A percentile compares a stretch with the other conserved stretches of the same genome.
Evolutionary conservation across 768 basidiomycete species (phyloP).

Genomic region (Termitomyces sp.): DNA sequence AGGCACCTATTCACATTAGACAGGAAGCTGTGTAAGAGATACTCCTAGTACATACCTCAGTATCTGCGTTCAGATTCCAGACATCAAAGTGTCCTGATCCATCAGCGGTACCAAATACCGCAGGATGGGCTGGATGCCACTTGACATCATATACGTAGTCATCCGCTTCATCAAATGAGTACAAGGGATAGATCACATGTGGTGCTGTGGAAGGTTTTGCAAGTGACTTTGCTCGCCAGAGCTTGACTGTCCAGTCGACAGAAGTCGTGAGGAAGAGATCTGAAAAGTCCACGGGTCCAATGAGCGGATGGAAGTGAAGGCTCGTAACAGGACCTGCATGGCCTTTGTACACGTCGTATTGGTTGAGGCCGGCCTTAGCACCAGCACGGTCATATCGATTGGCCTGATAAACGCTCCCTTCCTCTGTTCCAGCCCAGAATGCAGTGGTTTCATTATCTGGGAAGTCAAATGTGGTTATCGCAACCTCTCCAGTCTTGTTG

Average conservation of each 20-base stretch:
- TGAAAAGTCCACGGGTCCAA: conserved; percentile 90
- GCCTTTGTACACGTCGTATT: conserved; percentile 87
- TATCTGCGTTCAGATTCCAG: conserved; percentile 97
- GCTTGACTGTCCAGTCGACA: conserved; percentile 97
- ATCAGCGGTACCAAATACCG: conserved; percentile 89
- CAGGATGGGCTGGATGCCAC: conserved; percentile 97
- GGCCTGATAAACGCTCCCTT: conserved; percentile 95
- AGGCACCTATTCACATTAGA: conserved; percentile 59
- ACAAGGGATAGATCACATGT: conserved; percentile 64
- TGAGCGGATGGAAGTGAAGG: conserved; percentile 88
- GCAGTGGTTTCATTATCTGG: conserved; percentile 95
- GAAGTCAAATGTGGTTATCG: conserved; percentile 91
- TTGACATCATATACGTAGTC: conserved; percentile 99
- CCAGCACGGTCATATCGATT: conserved; percentile 97
- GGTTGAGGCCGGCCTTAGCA: conserved; percentile 92
- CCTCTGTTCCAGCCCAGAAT: conserved; percentile 98
- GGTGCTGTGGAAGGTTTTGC: conserved; percentile 64
- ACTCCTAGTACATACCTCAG: conserved; percentile 68
- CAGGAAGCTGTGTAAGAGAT: neutral
- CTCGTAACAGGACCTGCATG: conserved; percentile 94
- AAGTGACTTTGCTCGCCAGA: conserved; percentile 83
- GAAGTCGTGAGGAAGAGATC: conserved; percentile 91
- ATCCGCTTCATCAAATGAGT: conserved; percentile 96
- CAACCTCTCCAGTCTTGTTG: conserved; percentile 95
- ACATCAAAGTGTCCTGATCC: conserved; percentile 94